These are phyloP conservation scores for Cladorrhinum samala DNA, from an alignment of 495 filamentous ascomycete genomes.

Conservation along the genomic window DNA sequence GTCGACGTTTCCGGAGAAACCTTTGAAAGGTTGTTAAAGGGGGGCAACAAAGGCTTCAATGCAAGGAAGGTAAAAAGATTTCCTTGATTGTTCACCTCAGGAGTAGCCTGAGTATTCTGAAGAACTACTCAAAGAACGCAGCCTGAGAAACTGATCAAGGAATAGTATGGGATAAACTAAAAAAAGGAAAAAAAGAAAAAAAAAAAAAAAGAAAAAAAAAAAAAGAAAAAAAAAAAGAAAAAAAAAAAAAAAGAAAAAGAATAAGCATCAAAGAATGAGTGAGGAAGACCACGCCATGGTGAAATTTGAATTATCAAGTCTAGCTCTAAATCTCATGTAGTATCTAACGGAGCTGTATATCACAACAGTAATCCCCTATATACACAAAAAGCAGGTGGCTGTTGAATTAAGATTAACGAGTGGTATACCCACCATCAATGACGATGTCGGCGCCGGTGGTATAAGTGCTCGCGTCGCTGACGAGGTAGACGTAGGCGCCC, in stretches of 20 bases:
- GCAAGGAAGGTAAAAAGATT: too few species aligned
- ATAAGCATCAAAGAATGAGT: background rate
- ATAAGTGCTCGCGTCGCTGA: slow-evolving; percentile 60
- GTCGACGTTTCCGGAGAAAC: background rate
- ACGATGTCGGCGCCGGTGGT: slow-evolving; percentile 49
- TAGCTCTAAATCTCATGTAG: too few species aligned
- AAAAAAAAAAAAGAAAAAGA: background rate
- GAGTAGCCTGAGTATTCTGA: too few species aligned
- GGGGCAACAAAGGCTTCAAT: too few species aligned
- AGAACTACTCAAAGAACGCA: background rate
- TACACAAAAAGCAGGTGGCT: too few species aligned
- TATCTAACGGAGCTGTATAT: too few species aligned
- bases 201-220: background rate
- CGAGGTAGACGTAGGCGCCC: slow-evolving; percentile 74
- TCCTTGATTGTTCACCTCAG: too few species aligned
- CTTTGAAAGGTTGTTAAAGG: too few species aligned
- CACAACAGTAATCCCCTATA: too few species aligned
- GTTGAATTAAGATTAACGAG: slow-evolving; percentile 30
- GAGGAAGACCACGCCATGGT: too few species aligned
- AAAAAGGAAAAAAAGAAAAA: background rate
- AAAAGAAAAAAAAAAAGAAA: background rate
- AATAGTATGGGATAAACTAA: background rate
- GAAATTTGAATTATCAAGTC: too few species aligned
- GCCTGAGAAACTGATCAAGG: background rate
- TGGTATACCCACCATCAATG: slow-evolving; percentile 52